Evolutionary conservation across 2,329 filamentous ascomycete genomes (phyloP).

Genomic region (Xylariaceae sp.): DNA sequence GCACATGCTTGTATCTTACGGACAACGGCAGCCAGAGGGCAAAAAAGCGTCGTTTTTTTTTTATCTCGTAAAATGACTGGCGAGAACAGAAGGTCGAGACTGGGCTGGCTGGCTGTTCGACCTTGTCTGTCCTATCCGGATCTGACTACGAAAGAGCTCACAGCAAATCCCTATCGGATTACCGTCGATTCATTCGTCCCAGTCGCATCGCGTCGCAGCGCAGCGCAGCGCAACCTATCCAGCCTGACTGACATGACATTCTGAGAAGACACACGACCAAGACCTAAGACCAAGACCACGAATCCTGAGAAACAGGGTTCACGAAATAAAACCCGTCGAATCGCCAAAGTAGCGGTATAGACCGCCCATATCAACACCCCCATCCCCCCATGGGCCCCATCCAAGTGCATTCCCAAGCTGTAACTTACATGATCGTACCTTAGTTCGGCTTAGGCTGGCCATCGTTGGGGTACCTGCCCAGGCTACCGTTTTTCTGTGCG

Average conservation of each 20-base stretch:
- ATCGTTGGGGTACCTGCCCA: neutral
- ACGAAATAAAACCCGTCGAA: conserved; percentile 2
- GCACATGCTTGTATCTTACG: conserved; percentile 19
- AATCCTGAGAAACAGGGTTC: conserved; percentile 17
- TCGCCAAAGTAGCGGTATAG: conserved; percentile 21
- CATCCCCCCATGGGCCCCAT: neutral
- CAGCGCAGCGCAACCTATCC: neutral
- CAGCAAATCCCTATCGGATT: neutral
- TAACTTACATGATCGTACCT: neutral
- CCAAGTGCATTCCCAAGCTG: neutral
- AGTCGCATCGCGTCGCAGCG: no score
- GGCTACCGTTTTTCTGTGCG: neutral
- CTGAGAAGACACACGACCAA: no score
- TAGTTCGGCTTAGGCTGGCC: neutral
- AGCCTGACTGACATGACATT: conserved; percentile 1
- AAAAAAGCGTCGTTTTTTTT: neutral
- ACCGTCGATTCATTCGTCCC: neutral
- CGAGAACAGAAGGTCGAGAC: neutral
- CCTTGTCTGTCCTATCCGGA: conserved; percentile 15
- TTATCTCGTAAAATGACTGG: conserved; percentile 18
- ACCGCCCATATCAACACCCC: neutral
- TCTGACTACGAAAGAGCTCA: conserved; percentile 12
- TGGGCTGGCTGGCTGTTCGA: conserved; percentile 20
- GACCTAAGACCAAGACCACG: conserved; percentile 9
- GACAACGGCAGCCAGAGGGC: conserved; percentile 15